Evolutionary conservation across 257 asterid genomes (phyloP), one percentile per base, ranked within the genome.

Genomic region (Jasminum sambac): DNA sequence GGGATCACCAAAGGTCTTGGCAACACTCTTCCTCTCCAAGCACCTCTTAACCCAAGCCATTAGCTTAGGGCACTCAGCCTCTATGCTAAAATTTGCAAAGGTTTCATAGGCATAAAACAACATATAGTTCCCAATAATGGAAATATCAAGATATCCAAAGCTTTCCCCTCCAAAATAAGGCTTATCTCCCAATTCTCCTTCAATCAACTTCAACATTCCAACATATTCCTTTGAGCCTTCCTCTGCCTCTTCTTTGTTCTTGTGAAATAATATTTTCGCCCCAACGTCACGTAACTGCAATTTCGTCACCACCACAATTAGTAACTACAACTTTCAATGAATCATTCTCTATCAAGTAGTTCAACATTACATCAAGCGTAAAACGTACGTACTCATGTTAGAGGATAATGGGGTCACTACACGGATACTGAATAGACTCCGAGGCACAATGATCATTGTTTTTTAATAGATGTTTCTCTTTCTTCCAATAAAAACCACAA

Each of bases 111-210:
- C 13, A 46, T 26, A 26, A 74, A 78, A 74, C 71, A 76, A 42
- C 40, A 30, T 2, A 7, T 59, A 46, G 11, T 43, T 72, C 16
- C 68, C 75, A 25, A 75, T 71, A 12, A 79, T 70, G 23, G 75
- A 67, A 41, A 79, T 55, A 25, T 79, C 83, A 6, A 44, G 44
- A 57, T 16, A 79, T 42, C 80, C 80, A 39, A 79, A 79, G 26
- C 13, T 37, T 6, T 75, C 75, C 40, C 83, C 78, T 6, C 75
- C 77, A 55, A 57, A 79, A 8, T 58, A 78, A 23, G 63, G 63
- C 66, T 79, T 46, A 10, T 71, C 75, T 17, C 78, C 83, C 2
- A 79, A 23, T 68, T 11, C 73, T 24, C 67, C 80, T 38, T 75
- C 80, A 11, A 75, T 7, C 38, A 42, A 46, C 70, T 71, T 72